These are phyloP conservation scores for Arxiozyma bovina DNA, from an alignment of 1,139 yeast genomes.

Conservation along the genomic window DNA sequence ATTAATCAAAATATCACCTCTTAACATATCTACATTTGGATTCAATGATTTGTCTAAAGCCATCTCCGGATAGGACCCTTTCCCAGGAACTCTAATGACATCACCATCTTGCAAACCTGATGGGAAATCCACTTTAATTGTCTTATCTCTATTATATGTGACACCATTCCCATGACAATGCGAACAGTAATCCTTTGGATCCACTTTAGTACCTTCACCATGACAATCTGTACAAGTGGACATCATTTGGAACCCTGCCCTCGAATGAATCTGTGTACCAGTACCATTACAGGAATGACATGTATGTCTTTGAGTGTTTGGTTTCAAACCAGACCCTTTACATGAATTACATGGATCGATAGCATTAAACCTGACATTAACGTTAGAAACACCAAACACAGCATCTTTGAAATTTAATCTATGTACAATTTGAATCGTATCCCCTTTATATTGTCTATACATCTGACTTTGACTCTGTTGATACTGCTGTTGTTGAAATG, in stretches of 20 bases:
- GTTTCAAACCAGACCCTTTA: slow-evolving; percentile 74
- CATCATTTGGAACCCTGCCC: slow-evolving; percentile 96
- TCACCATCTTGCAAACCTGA: slow-evolving; percentile 85
- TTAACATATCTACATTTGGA: slow-evolving; percentile 42
- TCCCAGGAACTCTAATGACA: slow-evolving; percentile 73
- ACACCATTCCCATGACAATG: slow-evolving; percentile 90
- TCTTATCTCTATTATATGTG: slow-evolving; percentile 47
- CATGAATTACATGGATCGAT: slow-evolving; percentile 74
- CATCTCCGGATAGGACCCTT: slow-evolving; percentile 81
- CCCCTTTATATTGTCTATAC: slow-evolving; percentile 77
- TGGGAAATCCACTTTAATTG: slow-evolving; percentile 75
- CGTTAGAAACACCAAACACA: slow-evolving; percentile 61
- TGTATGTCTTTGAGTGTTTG: slow-evolving; percentile 65
- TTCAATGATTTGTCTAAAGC: slow-evolving; percentile 46
- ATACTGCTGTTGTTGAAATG: slow-evolving; percentile 6
- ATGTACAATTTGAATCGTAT: slow-evolving; percentile 73
- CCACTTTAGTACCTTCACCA: slow-evolving; percentile 78
- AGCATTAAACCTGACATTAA: slow-evolving; percentile 62
- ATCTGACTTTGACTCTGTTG: slow-evolving; percentile 27
- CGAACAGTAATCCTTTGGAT: slow-evolving; percentile 60
- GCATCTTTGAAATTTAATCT: slow-evolving; percentile 78
- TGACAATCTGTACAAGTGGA: slow-evolving; percentile 82
- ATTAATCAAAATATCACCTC: slow-evolving; percentile 83
- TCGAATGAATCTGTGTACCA: slow-evolving; percentile 81
- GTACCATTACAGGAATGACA: slow-evolving; percentile 90